Conservation (phyloP, 2,329 filamentous ascomycete genomes). For the Microsporum audouinii region DNA sequence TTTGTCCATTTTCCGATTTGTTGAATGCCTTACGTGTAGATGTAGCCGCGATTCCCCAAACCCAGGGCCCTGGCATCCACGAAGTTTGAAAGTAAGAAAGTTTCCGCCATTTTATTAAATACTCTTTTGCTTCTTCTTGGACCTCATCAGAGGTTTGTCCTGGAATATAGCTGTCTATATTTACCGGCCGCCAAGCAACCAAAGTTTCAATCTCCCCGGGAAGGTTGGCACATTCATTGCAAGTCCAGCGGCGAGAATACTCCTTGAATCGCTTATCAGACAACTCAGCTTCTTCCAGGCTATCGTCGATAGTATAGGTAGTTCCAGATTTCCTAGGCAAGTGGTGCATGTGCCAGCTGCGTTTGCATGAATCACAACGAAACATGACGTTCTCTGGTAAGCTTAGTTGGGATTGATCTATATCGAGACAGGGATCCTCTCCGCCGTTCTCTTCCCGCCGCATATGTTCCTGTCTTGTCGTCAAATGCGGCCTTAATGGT, state of each 20-base stretch:
- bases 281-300: slow-evolving; percentile 24
- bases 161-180: slow-evolving; percentile 45
- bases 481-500: slow-evolving; percentile 62
- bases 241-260: slow-evolving; percentile 66
- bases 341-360: slow-evolving; percentile 76
- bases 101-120: slow-evolving; percentile 77
- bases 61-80: slow-evolving; percentile 87
- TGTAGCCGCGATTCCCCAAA: slow-evolving; percentile 56
- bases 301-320: slow-evolving; percentile 17
- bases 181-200: slow-evolving; percentile 73
- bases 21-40: slow-evolving; percentile 63
- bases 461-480: slow-evolving; percentile 70
- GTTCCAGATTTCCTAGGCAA: slow-evolving; percentile 43
- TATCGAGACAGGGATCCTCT: slow-evolving; percentile 59
- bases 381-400: slow-evolving; percentile 69
- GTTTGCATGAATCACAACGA: slow-evolving; percentile 63
- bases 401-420: slow-evolving; percentile 57
- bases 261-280: slow-evolving; percentile 53
- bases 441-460: slow-evolving; percentile 68
- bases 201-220: slow-evolving; percentile 61
- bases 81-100: slow-evolving; percentile 69
- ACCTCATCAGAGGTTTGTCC: slow-evolving; percentile 46
- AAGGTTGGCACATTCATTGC: slow-evolving; percentile 60
- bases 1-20: slow-evolving; percentile 51
- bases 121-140: slow-evolving; percentile 74